A percentile compares a stretch with the other conserved stretches of the same genome.
Conservation (phyloP, 2,329 filamentous ascomycete genomes). For the Cordyceps militaris region DNA sequence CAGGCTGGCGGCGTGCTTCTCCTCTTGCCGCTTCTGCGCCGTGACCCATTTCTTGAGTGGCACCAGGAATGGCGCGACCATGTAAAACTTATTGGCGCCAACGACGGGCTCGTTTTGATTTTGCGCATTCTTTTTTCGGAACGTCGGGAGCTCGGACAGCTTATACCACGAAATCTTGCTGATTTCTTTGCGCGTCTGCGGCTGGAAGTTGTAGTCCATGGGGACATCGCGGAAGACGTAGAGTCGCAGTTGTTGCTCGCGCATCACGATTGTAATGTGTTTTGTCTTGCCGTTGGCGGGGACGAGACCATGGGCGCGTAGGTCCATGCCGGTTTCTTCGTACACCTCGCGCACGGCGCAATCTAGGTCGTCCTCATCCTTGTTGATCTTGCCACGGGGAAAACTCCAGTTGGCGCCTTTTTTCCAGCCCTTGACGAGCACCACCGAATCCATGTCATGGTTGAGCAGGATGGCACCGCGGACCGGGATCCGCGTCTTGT, state of each 20-base stretch:
- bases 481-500: conserved; percentile 92
- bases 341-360: conserved; percentile 93
- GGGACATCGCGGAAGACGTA: conserved; percentile 89
- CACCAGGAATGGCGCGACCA: conserved; percentile 89
- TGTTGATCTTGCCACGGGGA: conserved; percentile 94
- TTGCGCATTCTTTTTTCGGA: conserved; percentile 60
- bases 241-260: conserved; percentile 85
- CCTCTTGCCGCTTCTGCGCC: conserved; percentile 71
- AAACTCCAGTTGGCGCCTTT: conserved; percentile 96
- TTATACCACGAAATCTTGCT: conserved; percentile 96
- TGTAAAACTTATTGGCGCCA: conserved; percentile 88
- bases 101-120: conserved; percentile 50
- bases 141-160: conserved; percentile 77
- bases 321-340: conserved; percentile 90
- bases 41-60: conserved; percentile 85
- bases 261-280: conserved; percentile 81
- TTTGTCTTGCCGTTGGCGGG: conserved; percentile 65
- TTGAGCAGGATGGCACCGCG: conserved; percentile 91
- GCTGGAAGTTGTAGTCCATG: conserved; percentile 80
- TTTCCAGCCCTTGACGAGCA: conserved; percentile 97
- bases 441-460: conserved; percentile 83
- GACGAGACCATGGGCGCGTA: conserved; percentile 68
- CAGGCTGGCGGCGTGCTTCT: conserved; percentile 35
- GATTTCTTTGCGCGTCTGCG: conserved; percentile 91
- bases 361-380: conserved; percentile 87